Percentiles rank a stretch among this genome's conserved stretches.
These are phyloP conservation scores for Quaeritorhiza haematococci DNA, from an alignment of 371 early-diverging fungal genomes.

Conservation along the genomic window DNA sequence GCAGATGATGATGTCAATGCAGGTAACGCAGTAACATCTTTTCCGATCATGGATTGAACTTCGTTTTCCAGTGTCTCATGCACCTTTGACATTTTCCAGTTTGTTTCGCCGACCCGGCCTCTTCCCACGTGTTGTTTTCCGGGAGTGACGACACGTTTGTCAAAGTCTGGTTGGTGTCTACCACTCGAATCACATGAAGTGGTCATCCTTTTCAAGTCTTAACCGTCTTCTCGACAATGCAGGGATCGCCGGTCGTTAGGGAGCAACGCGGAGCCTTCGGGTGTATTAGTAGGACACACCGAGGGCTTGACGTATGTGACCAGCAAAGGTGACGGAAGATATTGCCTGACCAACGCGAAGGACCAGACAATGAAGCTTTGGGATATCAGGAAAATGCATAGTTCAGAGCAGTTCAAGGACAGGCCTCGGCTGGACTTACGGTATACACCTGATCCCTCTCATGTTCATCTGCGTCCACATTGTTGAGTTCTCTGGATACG, in stretches of 20 bases:
- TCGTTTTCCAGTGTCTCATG: too few relatives aligned
- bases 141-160: slow-evolving; percentile 58
- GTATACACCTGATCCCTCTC: not conserved
- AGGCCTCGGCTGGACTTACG: not conserved
- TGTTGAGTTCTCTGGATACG: too few relatives aligned
- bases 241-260: slow-evolving; percentile 54
- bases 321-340: slow-evolving; percentile 30
- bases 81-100: too few relatives aligned
- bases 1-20: slow-evolving; percentile 50
- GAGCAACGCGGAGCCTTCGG: slow-evolving; percentile 39
- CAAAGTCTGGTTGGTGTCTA: slow-evolving; percentile 45
- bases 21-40: too few relatives aligned
- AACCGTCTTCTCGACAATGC: not conserved
- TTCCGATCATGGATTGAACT: too few relatives aligned
- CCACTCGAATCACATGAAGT: not conserved
- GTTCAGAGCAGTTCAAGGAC: not conserved
- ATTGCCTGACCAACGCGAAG: slow-evolving; percentile 51
- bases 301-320: slow-evolving; percentile 63
- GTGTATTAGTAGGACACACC: slow-evolving; percentile 60
- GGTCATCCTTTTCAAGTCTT: too few relatives aligned
- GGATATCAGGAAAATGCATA: slow-evolving; percentile 47
- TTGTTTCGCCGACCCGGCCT: slow-evolving; percentile 50
- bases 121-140: slow-evolving; percentile 52
- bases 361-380: slow-evolving; percentile 60
- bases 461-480: too few relatives aligned